phyloP scores from a whole-genome alignment of 352 stramenopile species.

The Pythium brassicae region DNA sequence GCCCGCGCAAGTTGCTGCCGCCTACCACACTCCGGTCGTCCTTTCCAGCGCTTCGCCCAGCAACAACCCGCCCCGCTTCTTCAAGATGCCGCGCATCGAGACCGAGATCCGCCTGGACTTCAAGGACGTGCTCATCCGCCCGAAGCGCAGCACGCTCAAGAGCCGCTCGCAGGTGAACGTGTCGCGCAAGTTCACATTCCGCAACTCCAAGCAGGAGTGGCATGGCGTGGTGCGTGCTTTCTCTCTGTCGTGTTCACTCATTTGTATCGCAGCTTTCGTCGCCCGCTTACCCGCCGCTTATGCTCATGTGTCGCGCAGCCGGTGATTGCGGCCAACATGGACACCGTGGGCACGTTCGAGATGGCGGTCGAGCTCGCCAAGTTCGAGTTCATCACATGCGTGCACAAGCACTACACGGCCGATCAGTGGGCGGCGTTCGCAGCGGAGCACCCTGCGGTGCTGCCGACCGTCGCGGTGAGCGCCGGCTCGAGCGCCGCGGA shows the following conservation, averaged over 20 bases:
- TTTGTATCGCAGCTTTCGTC: neutral
- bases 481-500: constrained; percentile 69
- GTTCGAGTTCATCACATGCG: constrained; percentile 84
- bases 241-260: constrained; percentile 3
- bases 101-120: constrained; percentile 90
- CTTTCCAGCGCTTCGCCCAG: neutral
- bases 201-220: constrained; percentile 76
- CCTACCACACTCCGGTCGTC: constrained; percentile 1
- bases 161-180: constrained; percentile 83
- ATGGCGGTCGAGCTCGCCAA: constrained; percentile 77
- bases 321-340: constrained; percentile 91
- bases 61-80: neutral
- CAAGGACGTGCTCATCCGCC: constrained; percentile 93
- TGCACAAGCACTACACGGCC: constrained; percentile 90
- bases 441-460: constrained; percentile 35
- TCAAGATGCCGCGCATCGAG: constrained; percentile 85
- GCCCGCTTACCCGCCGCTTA: too few relatives aligned
- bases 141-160: constrained; percentile 90
- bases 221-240: constrained; percentile 46
- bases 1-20: constrained; percentile 24
- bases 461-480: constrained; percentile 76
- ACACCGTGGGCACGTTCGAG: constrained; percentile 90
- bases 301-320: constrained; percentile 27
- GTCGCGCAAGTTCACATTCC: constrained; percentile 62
- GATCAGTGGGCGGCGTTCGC: constrained; percentile 68